phyloP scores from a whole-genome alignment of 163 green algal species.

The Scenedesmus sp. region DNA sequence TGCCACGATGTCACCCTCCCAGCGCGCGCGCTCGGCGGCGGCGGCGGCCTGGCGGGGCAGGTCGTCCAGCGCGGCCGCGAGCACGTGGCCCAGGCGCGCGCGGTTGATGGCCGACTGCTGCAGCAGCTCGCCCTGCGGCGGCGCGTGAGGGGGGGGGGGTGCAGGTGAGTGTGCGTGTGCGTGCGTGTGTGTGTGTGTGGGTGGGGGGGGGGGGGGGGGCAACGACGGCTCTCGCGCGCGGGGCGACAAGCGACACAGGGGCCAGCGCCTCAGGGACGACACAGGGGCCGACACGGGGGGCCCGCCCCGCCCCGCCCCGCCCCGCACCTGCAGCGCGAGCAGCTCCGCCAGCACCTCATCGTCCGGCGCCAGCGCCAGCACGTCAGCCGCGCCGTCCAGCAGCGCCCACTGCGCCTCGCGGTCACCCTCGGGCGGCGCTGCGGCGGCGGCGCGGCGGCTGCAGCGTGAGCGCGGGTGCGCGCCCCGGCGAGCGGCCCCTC shows the following conservation, averaged over 20 bases:
- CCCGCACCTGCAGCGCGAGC: slow-evolving; percentile 66
- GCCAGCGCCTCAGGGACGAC: too few relatives aligned
- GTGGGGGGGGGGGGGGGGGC: not conserved
- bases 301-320: too few relatives aligned
- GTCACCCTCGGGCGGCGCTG: slow-evolving; percentile 15
- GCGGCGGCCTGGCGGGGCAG: slow-evolving; percentile 53
- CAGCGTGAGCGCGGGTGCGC: not conserved
- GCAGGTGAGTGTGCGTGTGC: not conserved
- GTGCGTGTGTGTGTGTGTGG: not conserved
- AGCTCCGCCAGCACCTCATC: slow-evolving; percentile 90
- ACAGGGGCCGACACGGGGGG: too few relatives aligned
- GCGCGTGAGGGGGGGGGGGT: not conserved
- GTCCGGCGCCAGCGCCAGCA: slow-evolving; percentile 79
- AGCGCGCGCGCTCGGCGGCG: slow-evolving; percentile 38
- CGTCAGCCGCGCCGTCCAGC: slow-evolving; percentile 21
- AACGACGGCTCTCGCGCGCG: too few relatives aligned
- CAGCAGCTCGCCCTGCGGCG: slow-evolving; percentile 72
- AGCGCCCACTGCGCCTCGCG: slow-evolving; percentile 36
- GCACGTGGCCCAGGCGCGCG: slow-evolving; percentile 48
- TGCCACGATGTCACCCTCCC: slow-evolving; percentile 65
- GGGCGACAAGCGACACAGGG: too few relatives aligned
- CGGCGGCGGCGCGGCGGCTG: not conserved
- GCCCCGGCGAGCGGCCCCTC: not conserved
- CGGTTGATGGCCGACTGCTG: slow-evolving; percentile 71
- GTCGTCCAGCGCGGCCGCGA: slow-evolving; percentile 66